A percentile compares a stretch with the other conserved stretches of the same genome.
These are phyloP conservation scores for Geotrichum candidum DNA, from an alignment of 1,139 yeast genomes.

Conservation along the genomic window DNA sequence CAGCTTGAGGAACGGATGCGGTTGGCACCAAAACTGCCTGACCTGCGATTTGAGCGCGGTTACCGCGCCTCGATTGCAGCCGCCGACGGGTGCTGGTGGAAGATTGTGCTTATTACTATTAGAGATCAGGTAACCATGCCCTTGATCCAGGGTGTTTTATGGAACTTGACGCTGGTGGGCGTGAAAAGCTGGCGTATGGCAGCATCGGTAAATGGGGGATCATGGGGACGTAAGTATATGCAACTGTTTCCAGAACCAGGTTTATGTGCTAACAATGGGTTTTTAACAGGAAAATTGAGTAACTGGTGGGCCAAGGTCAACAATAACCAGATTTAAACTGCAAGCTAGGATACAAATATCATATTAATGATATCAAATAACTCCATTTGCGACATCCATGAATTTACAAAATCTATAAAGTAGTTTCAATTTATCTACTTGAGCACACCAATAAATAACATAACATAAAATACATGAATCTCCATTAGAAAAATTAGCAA, in stretches of 20 bases:
- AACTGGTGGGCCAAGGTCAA: constrained; percentile 20
- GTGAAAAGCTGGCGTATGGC: constrained; percentile 39
- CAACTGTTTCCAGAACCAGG: background rate
- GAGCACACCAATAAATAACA: constrained; percentile 1
- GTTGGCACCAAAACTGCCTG: constrained; percentile 26
- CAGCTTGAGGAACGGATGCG: background rate
- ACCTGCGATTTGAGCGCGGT: constrained; percentile 32
- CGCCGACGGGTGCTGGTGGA: constrained; percentile 27
- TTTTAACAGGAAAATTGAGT: constrained; percentile 10
- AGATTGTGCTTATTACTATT: constrained; percentile 29
- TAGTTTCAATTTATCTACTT: background rate
- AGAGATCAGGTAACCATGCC: constrained; percentile 37
- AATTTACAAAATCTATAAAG: background rate
- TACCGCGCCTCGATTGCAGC: constrained; percentile 31
- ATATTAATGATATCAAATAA: background rate
- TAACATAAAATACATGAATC: background rate
- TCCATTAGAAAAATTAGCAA: background rate
- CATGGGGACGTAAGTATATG: constrained; percentile 31
- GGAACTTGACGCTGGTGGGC: constrained; percentile 41
- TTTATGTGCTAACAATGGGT: background rate
- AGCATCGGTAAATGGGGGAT: constrained; percentile 23
- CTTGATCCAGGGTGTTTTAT: constrained; percentile 47
- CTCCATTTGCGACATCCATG: background rate
- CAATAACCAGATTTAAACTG: constrained; percentile 12
- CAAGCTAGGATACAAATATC: background rate